A percentile compares a stretch with the other conserved stretches of the same genome.
Evolutionary conservation across 768 basidiomycete genomes (phyloP).

Genomic region (Amanita phalloides): DNA sequence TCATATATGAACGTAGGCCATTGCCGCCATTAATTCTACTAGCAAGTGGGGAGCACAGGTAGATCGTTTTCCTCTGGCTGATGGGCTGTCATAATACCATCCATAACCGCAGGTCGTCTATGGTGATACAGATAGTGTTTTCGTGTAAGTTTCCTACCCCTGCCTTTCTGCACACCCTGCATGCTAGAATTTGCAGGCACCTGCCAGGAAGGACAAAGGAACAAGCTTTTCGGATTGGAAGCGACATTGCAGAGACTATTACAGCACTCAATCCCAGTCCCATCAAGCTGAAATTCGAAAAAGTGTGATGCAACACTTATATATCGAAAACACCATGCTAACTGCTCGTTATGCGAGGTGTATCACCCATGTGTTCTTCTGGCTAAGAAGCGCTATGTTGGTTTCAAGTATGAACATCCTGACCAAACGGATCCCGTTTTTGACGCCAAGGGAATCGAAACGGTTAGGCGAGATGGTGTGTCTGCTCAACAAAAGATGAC

Average conservation of each 20-base stretch:
- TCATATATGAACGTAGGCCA: conserved; percentile 46
- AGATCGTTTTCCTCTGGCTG: background rate
- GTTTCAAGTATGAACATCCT: conserved; percentile 85
- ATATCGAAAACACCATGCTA: background rate
- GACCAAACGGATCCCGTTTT: conserved; percentile 74
- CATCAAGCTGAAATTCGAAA: conserved; percentile 96
- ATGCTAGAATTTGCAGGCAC: conserved; percentile 27
- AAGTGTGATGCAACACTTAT: conserved; percentile 46
- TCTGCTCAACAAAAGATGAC: conserved; percentile 89
- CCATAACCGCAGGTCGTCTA: conserved; percentile 60
- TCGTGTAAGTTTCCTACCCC: conserved; percentile 38
- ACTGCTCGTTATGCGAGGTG: conserved; percentile 45
- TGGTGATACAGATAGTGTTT: conserved; percentile 95
- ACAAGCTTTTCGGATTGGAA: conserved; percentile 85
- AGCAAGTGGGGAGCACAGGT: conserved; percentile 79
- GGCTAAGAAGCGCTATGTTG: conserved; percentile 98
- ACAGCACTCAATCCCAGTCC: conserved; percentile 84
- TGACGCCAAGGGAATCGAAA: conserved; percentile 98
- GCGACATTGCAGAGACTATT: conserved; percentile 85
- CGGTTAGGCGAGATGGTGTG: conserved; percentile 87
- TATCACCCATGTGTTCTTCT: conserved; percentile 92
- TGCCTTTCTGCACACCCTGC: background rate
- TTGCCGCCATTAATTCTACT: conserved; percentile 63
- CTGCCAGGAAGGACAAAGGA: conserved; percentile 87
- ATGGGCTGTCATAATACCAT: background rate